phyloP scores from a whole-genome alignment of 2,329 filamentous ascomycete genomes.

The Trichoderma sp. region DNA sequence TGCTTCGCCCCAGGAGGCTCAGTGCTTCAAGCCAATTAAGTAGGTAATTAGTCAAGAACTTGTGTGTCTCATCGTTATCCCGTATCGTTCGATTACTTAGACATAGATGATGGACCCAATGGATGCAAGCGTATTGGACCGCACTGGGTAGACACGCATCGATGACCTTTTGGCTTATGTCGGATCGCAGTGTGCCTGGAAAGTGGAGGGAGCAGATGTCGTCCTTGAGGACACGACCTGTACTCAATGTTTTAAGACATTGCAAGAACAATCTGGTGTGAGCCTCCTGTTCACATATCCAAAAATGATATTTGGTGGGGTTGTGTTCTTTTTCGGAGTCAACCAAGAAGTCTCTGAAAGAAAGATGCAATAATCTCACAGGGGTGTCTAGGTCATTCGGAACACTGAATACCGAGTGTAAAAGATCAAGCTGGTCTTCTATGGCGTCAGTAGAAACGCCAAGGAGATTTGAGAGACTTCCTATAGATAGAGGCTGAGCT shows the following conservation, averaged over 20 bases:
- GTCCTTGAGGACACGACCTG: conserved; percentile 30
- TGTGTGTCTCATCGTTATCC: conserved; percentile 30
- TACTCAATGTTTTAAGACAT: conserved; percentile 29
- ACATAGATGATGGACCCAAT: conserved; percentile 36
- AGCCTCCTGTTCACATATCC: conserved; percentile 16
- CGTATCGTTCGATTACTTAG: conserved; percentile 28
- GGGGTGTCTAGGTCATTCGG: conserved; percentile 26
- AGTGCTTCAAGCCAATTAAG: conserved; percentile 43
- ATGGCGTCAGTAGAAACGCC: conserved; percentile 22
- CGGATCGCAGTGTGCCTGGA: not conserved
- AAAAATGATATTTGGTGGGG: conserved; percentile 20
- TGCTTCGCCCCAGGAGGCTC: conserved; percentile 29
- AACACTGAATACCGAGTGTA: conserved; percentile 38
- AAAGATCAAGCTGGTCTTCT: conserved; percentile 24
- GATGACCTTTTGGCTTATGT: conserved; percentile 9
- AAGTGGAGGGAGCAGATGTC: conserved; percentile 20
- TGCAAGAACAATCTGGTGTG: not conserved
- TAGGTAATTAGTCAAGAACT: conserved; percentile 37
- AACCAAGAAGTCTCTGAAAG: conserved; percentile 35
- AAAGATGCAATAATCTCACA: conserved; percentile 35
- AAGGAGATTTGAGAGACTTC: conserved; percentile 30
- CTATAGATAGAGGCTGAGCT: conserved; percentile 30
- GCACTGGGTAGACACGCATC: conserved; percentile 27
- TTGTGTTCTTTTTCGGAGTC: conserved; percentile 26
- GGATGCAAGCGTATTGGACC: conserved; percentile 40